These are phyloP conservation scores for Clohesyomyces aquaticus DNA, from an alignment of 495 filamentous ascomycete species.

Conservation along the genomic window DNA sequence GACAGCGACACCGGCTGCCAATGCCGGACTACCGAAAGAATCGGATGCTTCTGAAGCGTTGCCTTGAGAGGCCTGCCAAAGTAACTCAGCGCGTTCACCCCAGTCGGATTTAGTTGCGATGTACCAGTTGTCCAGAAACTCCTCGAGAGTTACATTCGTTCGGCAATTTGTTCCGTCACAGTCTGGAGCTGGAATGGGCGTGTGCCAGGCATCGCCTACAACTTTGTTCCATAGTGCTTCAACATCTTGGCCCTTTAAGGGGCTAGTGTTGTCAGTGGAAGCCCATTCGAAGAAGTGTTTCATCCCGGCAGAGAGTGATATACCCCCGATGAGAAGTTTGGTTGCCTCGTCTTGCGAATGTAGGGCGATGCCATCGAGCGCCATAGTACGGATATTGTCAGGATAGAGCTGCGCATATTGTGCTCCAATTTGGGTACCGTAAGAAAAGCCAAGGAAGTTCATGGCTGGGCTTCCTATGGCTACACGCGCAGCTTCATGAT, in stretches of 20 bases:
- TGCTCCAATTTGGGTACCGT: conserved; percentile 20
- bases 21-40: background rate
- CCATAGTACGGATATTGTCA: conserved; percentile 19
- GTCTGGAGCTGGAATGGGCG: conserved; percentile 46
- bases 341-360: conserved; percentile 45
- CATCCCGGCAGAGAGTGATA: conserved; percentile 44
- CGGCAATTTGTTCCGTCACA: conserved; percentile 35
- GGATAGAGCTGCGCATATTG: conserved; percentile 23
- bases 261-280: conserved; percentile 35
- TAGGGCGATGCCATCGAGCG: conserved; percentile 19
- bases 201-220: conserved; percentile 36
- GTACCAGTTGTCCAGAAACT: conserved; percentile 25
- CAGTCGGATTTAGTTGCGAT: conserved; percentile 3
- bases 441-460: conserved; percentile 33
- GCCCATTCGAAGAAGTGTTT: conserved; percentile 50
- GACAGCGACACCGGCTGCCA: conserved; percentile 4
- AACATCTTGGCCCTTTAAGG: conserved; percentile 42
- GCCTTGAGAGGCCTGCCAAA: conserved; percentile 11
- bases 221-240: conserved; percentile 40
- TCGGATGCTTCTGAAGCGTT: conserved; percentile 15
- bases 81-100: conserved; percentile 1
- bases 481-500: conserved; percentile 52
- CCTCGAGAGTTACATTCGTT: conserved; percentile 33
- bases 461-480: conserved; percentile 42
- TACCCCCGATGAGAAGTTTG: conserved; percentile 42